A percentile compares a stretch with the other conserved stretches of the same genome.
These are phyloP conservation scores for Cercophora samala DNA, from an alignment of 495 filamentous ascomycete species.

Conservation along the genomic window DNA sequence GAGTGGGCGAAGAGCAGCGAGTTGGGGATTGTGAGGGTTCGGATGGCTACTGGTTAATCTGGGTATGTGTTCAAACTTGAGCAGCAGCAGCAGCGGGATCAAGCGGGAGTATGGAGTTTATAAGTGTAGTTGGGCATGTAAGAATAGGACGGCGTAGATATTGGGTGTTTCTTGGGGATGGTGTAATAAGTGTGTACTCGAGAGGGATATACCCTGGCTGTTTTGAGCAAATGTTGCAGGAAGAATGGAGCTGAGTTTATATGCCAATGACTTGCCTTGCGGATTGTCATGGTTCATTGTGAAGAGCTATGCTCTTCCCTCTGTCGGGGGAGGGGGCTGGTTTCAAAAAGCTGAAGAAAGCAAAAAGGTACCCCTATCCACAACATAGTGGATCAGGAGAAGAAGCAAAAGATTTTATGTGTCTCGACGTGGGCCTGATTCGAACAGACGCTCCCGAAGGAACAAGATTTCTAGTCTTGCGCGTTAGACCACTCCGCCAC, in stretches of 20 bases:
- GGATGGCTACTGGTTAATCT: constrained; percentile 39
- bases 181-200: no score
- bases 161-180: no score
- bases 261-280: no score
- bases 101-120: background rate
- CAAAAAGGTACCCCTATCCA: background rate
- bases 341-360: background rate
- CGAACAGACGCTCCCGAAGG: constrained; percentile 27
- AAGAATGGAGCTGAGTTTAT: no score
- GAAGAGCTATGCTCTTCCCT: background rate
- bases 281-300: no score
- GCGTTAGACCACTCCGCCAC: constrained; percentile 27
- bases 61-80: no score
- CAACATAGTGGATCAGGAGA: background rate
- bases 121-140: background rate
- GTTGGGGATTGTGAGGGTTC: constrained; percentile 51
- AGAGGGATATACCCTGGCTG: no score
- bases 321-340: background rate
- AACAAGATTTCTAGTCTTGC: constrained; percentile 30
- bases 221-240: no score
- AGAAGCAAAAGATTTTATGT: constrained; percentile 6
- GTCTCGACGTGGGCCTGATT: constrained; percentile 27
- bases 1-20: constrained; percentile 54
- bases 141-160: no score
- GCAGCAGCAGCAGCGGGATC: no score